These are phyloP conservation scores for Colletotrichum filicis DNA, from an alignment of 2,329 filamentous ascomycete species.

Conservation along the genomic window DNA sequence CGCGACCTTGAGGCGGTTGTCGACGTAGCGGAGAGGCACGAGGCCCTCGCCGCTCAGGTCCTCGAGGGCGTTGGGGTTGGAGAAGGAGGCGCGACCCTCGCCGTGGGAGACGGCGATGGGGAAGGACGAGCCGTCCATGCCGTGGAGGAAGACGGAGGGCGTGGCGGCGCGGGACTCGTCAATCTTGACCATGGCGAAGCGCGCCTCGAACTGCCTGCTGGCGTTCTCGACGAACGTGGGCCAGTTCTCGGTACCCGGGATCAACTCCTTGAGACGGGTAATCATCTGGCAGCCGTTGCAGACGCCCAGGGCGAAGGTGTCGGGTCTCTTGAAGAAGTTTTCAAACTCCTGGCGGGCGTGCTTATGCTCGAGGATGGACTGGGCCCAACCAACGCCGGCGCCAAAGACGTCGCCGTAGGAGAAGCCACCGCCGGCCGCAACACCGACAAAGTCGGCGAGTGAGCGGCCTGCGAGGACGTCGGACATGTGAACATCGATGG, in stretches of 20 bases:
- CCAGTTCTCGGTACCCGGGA: slow-evolving; percentile 87
- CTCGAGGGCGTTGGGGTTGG: slow-evolving; percentile 61
- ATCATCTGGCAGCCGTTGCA: slow-evolving; percentile 99
- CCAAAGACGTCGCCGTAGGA: slow-evolving; percentile 89
- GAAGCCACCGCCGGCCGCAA: slow-evolving; percentile 97
- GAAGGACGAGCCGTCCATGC: slow-evolving; percentile 84
- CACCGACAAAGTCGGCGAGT: slow-evolving; percentile 83
- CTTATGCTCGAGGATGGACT: slow-evolving; percentile 88
- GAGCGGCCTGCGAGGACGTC: slow-evolving; percentile 86
- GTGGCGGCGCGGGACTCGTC: slow-evolving; percentile 53
- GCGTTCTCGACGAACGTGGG: slow-evolving; percentile 87
- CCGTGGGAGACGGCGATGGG: slow-evolving; percentile 92
- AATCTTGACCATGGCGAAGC: slow-evolving; percentile 87
- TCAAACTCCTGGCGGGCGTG: slow-evolving; percentile 81
- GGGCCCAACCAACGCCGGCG: slow-evolving; percentile 96
- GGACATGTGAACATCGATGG: slow-evolving; percentile 96
- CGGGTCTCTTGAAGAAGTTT: slow-evolving; percentile 84
- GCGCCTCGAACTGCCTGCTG: slow-evolving; percentile 90
- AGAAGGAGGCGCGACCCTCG: slow-evolving; percentile 84
- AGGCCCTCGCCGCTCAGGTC: slow-evolving; percentile 73
- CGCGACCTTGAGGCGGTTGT: slow-evolving; percentile 74
- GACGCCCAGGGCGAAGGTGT: slow-evolving; percentile 93
- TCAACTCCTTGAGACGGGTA: slow-evolving; percentile 79
- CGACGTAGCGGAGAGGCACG: slow-evolving; percentile 84
- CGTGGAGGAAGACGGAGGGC: slow-evolving; percentile 87